Base-by-base conservation (phyloP, 129 eudicot species). In the Chrysanthemum seticuspe region DNA sequence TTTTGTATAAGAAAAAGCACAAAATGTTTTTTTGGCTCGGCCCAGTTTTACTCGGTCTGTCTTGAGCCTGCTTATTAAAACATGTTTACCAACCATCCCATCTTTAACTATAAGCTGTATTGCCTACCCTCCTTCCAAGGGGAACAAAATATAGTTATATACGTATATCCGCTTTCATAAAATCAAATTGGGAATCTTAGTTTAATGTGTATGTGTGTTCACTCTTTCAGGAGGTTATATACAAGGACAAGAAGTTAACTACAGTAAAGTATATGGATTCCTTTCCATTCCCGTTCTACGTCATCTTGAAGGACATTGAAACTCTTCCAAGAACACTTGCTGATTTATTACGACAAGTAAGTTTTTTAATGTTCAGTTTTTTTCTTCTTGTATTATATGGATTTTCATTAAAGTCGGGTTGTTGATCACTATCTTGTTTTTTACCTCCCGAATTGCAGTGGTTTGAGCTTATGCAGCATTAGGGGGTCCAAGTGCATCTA, bases 281-380 rank as follows among this genome's bases (percentile, higher is more conserved):
- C 0, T 95, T 95, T 76, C 99, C 97, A 1, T 95, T 95, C 83
- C 99, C 99, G 1, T 95, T 79, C 71, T 95, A 90, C 54, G 88
- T 88, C 12, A 83, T 95, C 52, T 80, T 95, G 25, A 91, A 80
- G 81, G 85, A 88, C 82, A 90, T 95, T 9, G 94, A 95, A 65
- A 86, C 87, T 48, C 97, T 95, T 79, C 99, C 99, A 18, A 81
- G 91, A 78, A 95, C 99, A 4, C 94, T 95, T 15, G 96, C 96
- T 50, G 99, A 95, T 83, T 83, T 95, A 62, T 66, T 95, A 76
- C 83, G 99, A 95, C 99, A 95, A 76, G 99, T 90, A 78, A 77
- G 85, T 27, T 6, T 49, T 68, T 12, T 3, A 27, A 16, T 14
- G 56, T 3, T 4, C 6, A 23, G 4, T 1, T 11, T 44, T 70